Percentiles rank a stretch among this genome's conserved stretches.
These are phyloP conservation scores for Pichia sp. DNA, from an alignment of 1,139 yeast genomes.

Conservation along the genomic window DNA sequence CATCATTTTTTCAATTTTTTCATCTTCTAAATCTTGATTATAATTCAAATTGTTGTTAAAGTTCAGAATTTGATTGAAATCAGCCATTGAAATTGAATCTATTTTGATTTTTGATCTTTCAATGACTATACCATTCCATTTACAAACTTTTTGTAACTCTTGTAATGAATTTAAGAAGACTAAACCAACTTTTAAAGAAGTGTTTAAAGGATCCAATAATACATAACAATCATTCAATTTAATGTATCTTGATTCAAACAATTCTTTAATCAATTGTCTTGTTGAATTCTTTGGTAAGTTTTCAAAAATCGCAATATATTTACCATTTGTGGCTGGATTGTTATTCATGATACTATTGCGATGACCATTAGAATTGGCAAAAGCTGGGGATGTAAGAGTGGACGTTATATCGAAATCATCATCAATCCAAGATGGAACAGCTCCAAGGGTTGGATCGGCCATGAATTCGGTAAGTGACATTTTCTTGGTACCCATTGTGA, in stretches of 20 bases:
- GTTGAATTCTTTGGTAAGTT: constrained; percentile 26
- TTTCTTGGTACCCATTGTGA: constrained; percentile 23
- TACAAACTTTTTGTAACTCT: constrained; percentile 28
- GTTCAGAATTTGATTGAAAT: constrained; percentile 14
- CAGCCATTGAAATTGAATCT: constrained; percentile 13
- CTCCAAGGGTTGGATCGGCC: constrained; percentile 28
- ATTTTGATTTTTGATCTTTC: constrained; percentile 24
- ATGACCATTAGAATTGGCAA: neutral
- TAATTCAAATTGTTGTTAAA: constrained; percentile 23
- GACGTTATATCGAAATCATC: constrained; percentile 26
- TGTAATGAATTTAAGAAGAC: constrained; percentile 20
- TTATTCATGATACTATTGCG: neutral
- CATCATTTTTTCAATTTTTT: constrained; percentile 10
- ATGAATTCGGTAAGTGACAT: constrained; percentile 29
- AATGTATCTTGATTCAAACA: constrained; percentile 28
- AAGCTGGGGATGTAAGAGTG: constrained; percentile 5
- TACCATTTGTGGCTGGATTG: neutral
- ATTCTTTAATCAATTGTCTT: constrained; percentile 22
- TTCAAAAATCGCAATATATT: constrained; percentile 24
- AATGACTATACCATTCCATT: constrained; percentile 28
- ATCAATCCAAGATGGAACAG: constrained; percentile 28
- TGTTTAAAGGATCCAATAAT: constrained; percentile 23
- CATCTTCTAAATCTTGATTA: constrained; percentile 25
- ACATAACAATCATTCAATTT: constrained; percentile 24
- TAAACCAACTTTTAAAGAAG: constrained; percentile 26